Conservation (phyloP, 345 rosid species). For the Eucalyptus leucophloia region DNA sequence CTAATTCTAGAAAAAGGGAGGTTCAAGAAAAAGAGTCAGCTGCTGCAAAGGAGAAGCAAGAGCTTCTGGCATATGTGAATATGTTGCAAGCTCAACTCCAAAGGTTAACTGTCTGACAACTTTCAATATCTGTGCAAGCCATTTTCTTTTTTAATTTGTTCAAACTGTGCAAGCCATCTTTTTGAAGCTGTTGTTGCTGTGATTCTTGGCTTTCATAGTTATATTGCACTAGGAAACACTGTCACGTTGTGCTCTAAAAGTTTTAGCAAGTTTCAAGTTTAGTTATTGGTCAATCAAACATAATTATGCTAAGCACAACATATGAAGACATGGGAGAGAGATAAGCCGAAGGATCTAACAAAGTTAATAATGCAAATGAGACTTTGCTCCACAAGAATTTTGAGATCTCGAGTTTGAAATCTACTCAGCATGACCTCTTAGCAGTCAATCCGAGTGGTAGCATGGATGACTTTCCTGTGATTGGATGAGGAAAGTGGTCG, state of each 20-base stretch:
- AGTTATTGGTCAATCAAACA: background rate
- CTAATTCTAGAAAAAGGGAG: constrained; percentile 66
- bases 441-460: background rate
- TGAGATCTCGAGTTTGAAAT: background rate
- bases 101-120: constrained; percentile 39
- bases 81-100: constrained; percentile 70
- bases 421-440: background rate
- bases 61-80: constrained; percentile 70
- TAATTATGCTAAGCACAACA: background rate
- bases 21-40: constrained; percentile 57
- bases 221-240: background rate
- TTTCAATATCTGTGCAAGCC: background rate
- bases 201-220: background rate
- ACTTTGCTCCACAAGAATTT: background rate
- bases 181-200: background rate
- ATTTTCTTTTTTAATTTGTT: background rate
- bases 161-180: background rate
- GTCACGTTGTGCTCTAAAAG: background rate
- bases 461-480: background rate
- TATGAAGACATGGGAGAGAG: background rate
- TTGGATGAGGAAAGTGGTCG: background rate
- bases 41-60: constrained; percentile 71
- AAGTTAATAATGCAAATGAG: background rate
- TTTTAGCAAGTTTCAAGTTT: background rate
- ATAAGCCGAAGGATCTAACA: background rate